Evolutionary conservation across 1,284 basidiomycete species (phyloP), one percentile per base, ranked within the genome.

Genomic region (Vanrija sp.): DNA sequence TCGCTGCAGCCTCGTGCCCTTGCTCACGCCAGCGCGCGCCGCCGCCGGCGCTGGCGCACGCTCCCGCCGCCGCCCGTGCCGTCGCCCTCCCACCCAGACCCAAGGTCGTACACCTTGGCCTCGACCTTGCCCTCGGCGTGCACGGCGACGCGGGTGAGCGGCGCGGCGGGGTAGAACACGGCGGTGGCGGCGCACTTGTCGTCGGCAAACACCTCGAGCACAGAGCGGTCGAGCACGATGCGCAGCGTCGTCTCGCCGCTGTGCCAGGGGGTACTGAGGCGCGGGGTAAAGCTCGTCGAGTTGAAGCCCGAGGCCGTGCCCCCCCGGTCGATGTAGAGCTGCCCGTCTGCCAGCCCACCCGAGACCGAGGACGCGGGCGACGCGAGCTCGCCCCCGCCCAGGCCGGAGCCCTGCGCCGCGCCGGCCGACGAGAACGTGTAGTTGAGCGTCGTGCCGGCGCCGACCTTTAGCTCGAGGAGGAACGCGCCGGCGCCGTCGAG

Each of bases 121-220:
- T 9, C 12, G 4, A 31, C 31, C 10, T 9, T 14, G 31, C 31
- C 31, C 12, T 9, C 4, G 9, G 31, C 31, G 2, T 9, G 12
- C 9, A 31, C 12, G 1, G 12, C 31, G 31, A 31, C 4, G 6
- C 5, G 5, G 7, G 31, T 31, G 31, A 31, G 31, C 31, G 31
- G 31, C 31, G 31, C 9, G 1, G 31, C 12, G 31, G 31, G 31
- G 31, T 31, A 31, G 12, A 31, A 31, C 10, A 47, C 45, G 12
- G n/a, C 25, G 3, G 51, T 52, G 10, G 44, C 38, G 6, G 37
- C 45, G 14, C 25, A 31, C 23, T 18, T 42, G 16, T 59, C 64
- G 43, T 75, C 69, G 36, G 68, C 57, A 51, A 70, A 75, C 6
- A 71, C 60, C 54, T 75, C 73, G 43, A 68, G 53, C 35, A 75